Evolutionary conservation across 2,329 filamentous ascomycete species (phyloP).

Genomic region (Ophiostoma pallidulum): DNA sequence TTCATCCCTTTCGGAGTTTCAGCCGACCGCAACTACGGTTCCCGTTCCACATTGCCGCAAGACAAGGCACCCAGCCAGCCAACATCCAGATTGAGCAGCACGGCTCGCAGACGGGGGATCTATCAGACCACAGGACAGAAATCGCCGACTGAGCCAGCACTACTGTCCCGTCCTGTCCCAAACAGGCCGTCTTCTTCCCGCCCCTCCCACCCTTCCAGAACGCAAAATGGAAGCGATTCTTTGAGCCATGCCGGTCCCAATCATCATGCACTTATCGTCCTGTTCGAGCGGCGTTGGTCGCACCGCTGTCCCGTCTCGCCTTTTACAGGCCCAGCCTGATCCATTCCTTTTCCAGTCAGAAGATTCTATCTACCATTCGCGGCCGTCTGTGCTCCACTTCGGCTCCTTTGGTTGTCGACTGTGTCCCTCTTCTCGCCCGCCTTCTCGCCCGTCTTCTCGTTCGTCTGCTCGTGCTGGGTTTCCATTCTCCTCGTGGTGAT

Average conservation of each 20-base stretch:
- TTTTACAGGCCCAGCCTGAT: background rate
- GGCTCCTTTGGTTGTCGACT: background rate
- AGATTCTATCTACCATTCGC: background rate
- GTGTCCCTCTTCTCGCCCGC: background rate
- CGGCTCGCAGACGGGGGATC: background rate
- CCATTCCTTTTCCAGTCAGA: background rate
- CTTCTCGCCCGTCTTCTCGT: background rate
- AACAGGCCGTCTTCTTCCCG: conserved; percentile 7
- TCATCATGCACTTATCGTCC: background rate
- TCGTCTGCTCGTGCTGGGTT: background rate
- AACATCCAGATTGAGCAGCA: background rate
- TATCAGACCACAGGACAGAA: background rate
- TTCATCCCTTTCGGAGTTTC: background rate
- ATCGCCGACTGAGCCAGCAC: background rate
- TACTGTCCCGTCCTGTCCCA: conserved; percentile 4
- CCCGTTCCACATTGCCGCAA: background rate
- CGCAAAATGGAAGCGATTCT: conserved; percentile 2
- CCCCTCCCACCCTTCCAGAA: conserved; percentile 4
- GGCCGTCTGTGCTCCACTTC: background rate
- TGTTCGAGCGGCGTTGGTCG: background rate
- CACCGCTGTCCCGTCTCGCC: background rate
- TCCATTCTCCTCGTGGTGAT: too few species aligned
- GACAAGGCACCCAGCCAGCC: background rate
- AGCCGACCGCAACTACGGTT: background rate
- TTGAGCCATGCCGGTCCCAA: background rate